Evolutionary conservation across 441 rosid genomes (phyloP).

Genomic region (Syzygium malaccense): DNA sequence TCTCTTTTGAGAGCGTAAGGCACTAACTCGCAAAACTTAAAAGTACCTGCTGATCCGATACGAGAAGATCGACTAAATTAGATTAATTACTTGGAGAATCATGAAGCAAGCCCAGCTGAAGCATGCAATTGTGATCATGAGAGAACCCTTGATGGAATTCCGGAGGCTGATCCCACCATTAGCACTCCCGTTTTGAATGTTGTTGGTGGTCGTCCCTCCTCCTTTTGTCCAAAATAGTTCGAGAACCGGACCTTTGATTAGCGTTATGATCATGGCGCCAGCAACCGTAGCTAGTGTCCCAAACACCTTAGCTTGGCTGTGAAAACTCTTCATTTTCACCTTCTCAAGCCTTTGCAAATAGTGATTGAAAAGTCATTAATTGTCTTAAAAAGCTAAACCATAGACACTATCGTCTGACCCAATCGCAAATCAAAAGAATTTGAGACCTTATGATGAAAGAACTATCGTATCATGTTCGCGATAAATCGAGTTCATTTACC

Average conservation of each 20-base stretch:
- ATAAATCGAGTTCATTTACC: accelerated
- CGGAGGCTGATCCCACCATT: slow-evolving; percentile 27
- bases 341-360: slow-evolving; percentile 45
- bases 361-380: neutral
- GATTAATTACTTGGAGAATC: slow-evolving; percentile 55
- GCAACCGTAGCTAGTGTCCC: slow-evolving; percentile 78
- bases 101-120: slow-evolving; percentile 66
- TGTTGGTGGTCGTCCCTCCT: neutral
- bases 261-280: slow-evolving; percentile 87
- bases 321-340: slow-evolving; percentile 35
- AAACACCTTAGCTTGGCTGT: slow-evolving; percentile 52
- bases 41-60: neutral
- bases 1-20: slow-evolving; percentile 4
- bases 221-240: slow-evolving; percentile 51
- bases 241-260: slow-evolving; percentile 53
- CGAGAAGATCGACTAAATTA: neutral
- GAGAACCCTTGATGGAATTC: slow-evolving; percentile 53
- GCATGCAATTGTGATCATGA: slow-evolving; percentile 51
- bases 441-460: neutral
- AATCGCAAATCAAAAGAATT: neutral
- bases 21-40: neutral
- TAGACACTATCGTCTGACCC: neutral
- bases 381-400: neutral
- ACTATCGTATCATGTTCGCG: accelerated
- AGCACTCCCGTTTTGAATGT: slow-evolving; percentile 19